Conservation (phyloP, 345 rosid species). For the Ricinus communis region DNA sequence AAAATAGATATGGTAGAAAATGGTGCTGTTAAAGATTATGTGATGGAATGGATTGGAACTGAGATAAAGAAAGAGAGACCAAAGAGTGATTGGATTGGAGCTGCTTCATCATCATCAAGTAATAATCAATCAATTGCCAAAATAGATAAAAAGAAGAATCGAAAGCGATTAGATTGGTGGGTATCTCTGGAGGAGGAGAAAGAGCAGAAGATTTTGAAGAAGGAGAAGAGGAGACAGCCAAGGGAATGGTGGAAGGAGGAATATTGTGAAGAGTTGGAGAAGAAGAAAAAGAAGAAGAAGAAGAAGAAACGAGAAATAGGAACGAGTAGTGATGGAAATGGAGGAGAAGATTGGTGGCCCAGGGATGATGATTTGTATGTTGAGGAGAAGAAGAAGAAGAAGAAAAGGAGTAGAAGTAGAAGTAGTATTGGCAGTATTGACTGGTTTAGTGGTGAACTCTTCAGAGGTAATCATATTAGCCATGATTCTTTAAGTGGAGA, state of each 20-base stretch:
- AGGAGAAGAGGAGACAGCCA: slow-evolving; percentile 66
- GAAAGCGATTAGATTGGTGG: slow-evolving; percentile 88
- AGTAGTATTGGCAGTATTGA: slow-evolving; percentile 56
- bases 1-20: slow-evolving; percentile 20
- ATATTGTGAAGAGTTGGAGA: slow-evolving; percentile 72
- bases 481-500: slow-evolving; percentile 72
- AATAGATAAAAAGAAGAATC: slow-evolving; percentile 47
- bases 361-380: slow-evolving; percentile 47
- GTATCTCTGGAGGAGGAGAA: slow-evolving; percentile 68
- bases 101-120: slow-evolving; percentile 38
- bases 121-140: slow-evolving; percentile 23
- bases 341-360: slow-evolving; percentile 57
- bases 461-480: slow-evolving; percentile 53
- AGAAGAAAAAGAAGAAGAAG: slow-evolving; percentile 59
- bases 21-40: slow-evolving; percentile 74
- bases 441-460: slow-evolving; percentile 80
- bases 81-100: slow-evolving; percentile 61
- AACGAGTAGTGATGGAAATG: slow-evolving; percentile 30
- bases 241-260: slow-evolving; percentile 99
- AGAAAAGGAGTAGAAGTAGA: slow-evolving; percentile 48
- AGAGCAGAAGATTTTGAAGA: slow-evolving; percentile 45
- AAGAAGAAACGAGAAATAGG: slow-evolving; percentile 46
- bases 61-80: slow-evolving; percentile 85
- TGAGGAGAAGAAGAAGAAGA: slow-evolving; percentile 56
- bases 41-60: slow-evolving; percentile 89